Base-by-base conservation (phyloP, 2,329 filamentous ascomycete species). In the Colletotrichum tofieldiae region DNA sequence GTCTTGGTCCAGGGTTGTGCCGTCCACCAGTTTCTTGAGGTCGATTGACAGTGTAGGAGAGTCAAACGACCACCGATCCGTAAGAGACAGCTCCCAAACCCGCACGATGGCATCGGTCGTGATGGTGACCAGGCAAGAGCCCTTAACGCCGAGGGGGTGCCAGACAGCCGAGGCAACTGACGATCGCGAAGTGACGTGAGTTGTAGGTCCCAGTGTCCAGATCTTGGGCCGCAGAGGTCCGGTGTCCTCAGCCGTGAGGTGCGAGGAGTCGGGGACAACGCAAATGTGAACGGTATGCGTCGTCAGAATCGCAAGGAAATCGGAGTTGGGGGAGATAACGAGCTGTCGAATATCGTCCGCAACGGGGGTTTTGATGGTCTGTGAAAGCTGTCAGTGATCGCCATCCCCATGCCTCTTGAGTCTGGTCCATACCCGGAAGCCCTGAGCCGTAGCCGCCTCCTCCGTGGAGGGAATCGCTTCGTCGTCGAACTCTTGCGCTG, bases 171-270 rank as follows among this genome's bases (percentile, higher is more conserved):
- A 94, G 29, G 92, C 91, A 68, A 99, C 87, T 1, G 94, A 90
- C 9, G 94, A 90, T 75, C 95, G 92, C 58, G 96, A 94, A 61
- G 95, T 92, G 60, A 98, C 94, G 82, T 98, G 96, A 4, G 93
- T 95, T 3, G 94, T 97, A 39, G 95, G 95, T 1, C 96, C 96
- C n/a, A 98, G 87, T 26, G 96, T 96, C 83, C 94, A 97, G 65
- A 94, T 94, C 81, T 94, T 97, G 39, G 95, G 87, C 78, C 93
- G 94, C 77, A 98, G 87, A 6, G 92, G 90, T 12, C 89, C 87
- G 58, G 83, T 86, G 77, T 96, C 94, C 56, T 88, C 86, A 71
- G 90, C 89, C 20, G 90, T 91, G 41, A 98, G 90, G 77, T 95
- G 92, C 11, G 93, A 91, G 0, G 93, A 86, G 75, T 97, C 93